Evolutionary conservation across 495 filamentous ascomycete genomes (phyloP).

Genomic region (Aspergillus egyptiacus): DNA sequence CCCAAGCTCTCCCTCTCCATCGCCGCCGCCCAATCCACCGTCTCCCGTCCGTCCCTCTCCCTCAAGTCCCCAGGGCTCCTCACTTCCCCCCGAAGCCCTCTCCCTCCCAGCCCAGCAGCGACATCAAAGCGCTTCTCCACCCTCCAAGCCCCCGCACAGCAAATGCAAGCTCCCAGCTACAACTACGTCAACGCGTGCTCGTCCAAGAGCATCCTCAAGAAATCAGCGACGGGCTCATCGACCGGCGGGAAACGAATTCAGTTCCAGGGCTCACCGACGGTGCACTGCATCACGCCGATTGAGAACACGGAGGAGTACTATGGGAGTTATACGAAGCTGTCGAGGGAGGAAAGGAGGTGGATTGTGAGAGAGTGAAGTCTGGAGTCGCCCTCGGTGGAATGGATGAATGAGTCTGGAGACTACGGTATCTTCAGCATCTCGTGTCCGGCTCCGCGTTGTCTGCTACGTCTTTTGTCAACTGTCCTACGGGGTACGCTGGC

Average conservation of each 20-base stretch:
- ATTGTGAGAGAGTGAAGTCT: conserved; percentile 29
- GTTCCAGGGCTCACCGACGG: conserved; percentile 42
- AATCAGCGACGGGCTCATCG: conserved; percentile 16
- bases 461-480: no score
- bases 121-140: conserved; percentile 42
- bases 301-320: conserved; percentile 50
- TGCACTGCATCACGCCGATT: conserved; percentile 49
- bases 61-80: conserved; percentile 37
- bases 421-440: neutral
- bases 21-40: conserved; percentile 30
- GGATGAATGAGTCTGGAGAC: neutral
- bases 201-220: conserved; percentile 50
- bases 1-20: conserved; percentile 48
- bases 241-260: conserved; percentile 31
- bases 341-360: conserved; percentile 48
- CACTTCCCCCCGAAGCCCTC: conserved; percentile 34
- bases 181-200: conserved; percentile 44
- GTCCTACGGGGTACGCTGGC: no score
- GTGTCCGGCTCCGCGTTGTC: no score
- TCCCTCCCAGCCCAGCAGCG: conserved; percentile 39
- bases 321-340: conserved; percentile 45
- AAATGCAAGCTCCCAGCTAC: conserved; percentile 25
- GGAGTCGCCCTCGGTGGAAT: no score
- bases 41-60: conserved; percentile 35
- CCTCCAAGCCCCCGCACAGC: conserved; percentile 34